Evolutionary conservation across 129 eudicot genomes (phyloP), one percentile per base, ranked within the genome.

Genomic region (Flaveria brownii): DNA sequence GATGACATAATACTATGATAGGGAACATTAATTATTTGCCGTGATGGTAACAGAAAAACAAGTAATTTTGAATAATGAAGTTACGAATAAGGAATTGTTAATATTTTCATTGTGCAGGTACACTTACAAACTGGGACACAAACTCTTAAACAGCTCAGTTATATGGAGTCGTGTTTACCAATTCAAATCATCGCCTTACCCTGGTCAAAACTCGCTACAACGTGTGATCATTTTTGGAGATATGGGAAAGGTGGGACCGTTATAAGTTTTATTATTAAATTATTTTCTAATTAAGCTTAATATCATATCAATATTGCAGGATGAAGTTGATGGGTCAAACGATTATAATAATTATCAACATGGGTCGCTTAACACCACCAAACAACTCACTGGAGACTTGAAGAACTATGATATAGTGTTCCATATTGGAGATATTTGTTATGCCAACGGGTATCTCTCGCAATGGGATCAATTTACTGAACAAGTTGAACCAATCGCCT

Each of bases 381-480:
- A 76, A 20, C 86, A 80, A 61, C 91, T 90, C 43, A 78, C 67
- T 18, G 52, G 74, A 62, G 93, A 88, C 69, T 68, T 90, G 80
- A 80, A 86, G 67, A 83, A 86, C 72, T 86, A 80, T 17, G 94
- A 91, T 75, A 83, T 88, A 26, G 91, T 86, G 42, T 86, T 91
- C 83, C 96, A 88, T 80, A 90, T 86, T 71, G 96, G 96, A 49
- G 96, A 90, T 82, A 60, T 90, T 13, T 77, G 83, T 72, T 87
- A 90, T 72, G 96, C 92, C 39, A 87, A 80, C 61, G 96, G 96
- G n/a, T 90, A 90, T 66, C 79, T 90, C 18, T 90, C 96, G 16
- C 96, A 90, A 77, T 90, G 96, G 96, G 96, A 90, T 76, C 96
- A 90, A 17, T 90, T 90, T 68, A 90, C 96, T 39, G 82, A 85